Base-by-base conservation (phyloP, 2,329 filamentous ascomycete species). In the Amphichorda felina region DNA sequence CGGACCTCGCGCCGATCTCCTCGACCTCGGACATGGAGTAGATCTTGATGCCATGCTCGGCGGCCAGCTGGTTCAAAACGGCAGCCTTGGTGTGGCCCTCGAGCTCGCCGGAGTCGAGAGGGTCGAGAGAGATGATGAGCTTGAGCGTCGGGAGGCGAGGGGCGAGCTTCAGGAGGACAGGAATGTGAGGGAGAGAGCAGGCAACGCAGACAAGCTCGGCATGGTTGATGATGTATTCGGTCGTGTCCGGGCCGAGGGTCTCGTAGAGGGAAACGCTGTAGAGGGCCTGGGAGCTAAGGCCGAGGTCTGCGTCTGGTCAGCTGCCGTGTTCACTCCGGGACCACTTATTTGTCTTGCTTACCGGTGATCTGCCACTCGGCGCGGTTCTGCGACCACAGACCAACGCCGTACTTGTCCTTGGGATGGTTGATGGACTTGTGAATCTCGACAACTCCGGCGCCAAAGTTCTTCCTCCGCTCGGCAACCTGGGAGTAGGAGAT, bases 191-290 rank as follows among this genome's bases (percentile, higher is more conserved):
- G 31, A 95, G 65, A 19, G 83, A 87, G 39, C 83, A 79, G 42
- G 82, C 77, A 27, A 96, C 75, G 49, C 79, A 84, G 39, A 69
- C 59, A 38, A 96, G 64, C 42, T 79, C 71, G 37, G 86, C 76
- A 56, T 96, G 89, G 59, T 93, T 93, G 63, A 96, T 82, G 58
- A 98, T 95, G 63, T 84, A 96, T 61, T 96, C 87, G 38, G 84
- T 88, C 3, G 88, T 76, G 45, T 94, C 85, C 10, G 89, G 81
- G 8, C 89, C 89, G 5, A 98, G 74, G 10, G 89, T 95, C 59
- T 96, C 91, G 65, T 98, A 98, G 34, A 98, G 79, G 5, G 89
- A 94, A 37, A 98, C 87, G 16, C 82, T 84, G 61, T 72, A 96
- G 21, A 96, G 74, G 7, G 81, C 75, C 58, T 96, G 91, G 10